Evolutionary conservation across 2,329 filamentous ascomycete genomes (phyloP).

Genomic region (Colletotrichum cereale): DNA sequence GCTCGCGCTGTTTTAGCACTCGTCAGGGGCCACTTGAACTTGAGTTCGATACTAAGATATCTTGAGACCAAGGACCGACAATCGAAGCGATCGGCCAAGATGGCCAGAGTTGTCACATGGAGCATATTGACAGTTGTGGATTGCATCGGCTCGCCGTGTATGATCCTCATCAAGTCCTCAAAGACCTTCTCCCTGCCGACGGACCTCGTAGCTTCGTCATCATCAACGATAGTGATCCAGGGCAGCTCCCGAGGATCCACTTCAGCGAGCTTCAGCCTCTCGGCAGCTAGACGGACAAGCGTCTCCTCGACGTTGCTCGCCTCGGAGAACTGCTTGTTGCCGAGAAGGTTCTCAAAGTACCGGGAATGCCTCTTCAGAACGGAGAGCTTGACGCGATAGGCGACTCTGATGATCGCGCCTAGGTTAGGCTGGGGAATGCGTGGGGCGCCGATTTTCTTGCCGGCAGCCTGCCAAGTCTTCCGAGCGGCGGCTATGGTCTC

Average conservation of each 20-base stretch:
- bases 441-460: constrained; percentile 47
- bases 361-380: constrained; percentile 71
- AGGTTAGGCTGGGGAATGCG: constrained; percentile 47
- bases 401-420: constrained; percentile 55
- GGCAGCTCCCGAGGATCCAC: constrained; percentile 68
- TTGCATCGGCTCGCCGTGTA: constrained; percentile 68
- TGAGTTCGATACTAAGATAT: constrained; percentile 63
- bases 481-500: constrained; percentile 61
- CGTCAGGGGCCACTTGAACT: constrained; percentile 68
- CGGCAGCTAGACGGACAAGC: constrained; percentile 62
- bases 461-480: constrained; percentile 52
- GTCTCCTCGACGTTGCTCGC: constrained; percentile 65
- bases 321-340: constrained; percentile 73
- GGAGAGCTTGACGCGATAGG: constrained; percentile 71
- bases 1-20: constrained; percentile 52
- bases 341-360: constrained; percentile 78
- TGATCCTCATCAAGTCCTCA: constrained; percentile 74
- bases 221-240: constrained; percentile 72
- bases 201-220: constrained; percentile 75
- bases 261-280: constrained; percentile 61
- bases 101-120: constrained; percentile 75
- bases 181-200: constrained; percentile 72
- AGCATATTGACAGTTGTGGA: constrained; percentile 62
- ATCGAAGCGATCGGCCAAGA: constrained; percentile 81
- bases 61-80: constrained; percentile 67